Percentiles rank a stretch among this genome's conserved stretches.
Evolutionary conservation across 2,329 filamentous ascomycete genomes (phyloP).

Genomic region (Alternaria tenuissima): DNA sequence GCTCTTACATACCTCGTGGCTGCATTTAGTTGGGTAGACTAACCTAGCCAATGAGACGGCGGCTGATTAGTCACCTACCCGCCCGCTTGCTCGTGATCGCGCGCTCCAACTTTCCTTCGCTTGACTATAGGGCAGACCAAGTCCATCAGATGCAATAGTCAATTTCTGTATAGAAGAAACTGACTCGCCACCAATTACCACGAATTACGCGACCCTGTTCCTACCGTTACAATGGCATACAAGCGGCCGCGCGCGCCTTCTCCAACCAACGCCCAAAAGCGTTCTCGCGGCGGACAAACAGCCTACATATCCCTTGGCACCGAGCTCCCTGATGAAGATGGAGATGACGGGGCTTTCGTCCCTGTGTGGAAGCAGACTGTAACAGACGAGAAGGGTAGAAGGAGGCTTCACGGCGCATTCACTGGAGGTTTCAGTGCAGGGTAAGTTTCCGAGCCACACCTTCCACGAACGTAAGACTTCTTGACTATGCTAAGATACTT

Average conservation of each 20-base stretch:
- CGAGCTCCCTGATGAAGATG: slow-evolving; percentile 76
- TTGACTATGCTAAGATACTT: slow-evolving; percentile 74
- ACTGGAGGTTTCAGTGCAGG: slow-evolving; percentile 97
- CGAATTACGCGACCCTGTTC: not conserved
- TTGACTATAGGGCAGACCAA: not conserved
- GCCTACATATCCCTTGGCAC: slow-evolving; percentile 69
- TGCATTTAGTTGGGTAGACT: not conserved
- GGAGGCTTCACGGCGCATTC: slow-evolving; percentile 93
- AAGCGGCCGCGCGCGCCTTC: slow-evolving; percentile 44
- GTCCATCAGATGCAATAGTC: not conserved
- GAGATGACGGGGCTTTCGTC: slow-evolving; percentile 91
- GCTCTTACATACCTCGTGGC: not conserved
- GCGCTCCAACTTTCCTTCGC: slow-evolving; percentile 7
- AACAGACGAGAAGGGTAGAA: slow-evolving; percentile 87
- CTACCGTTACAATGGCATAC: slow-evolving; percentile 39
- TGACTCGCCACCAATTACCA: not conserved
- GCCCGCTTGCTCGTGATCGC: slow-evolving; percentile 8
- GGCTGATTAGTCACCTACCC: slow-evolving; percentile 11
- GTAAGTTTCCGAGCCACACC: slow-evolving; percentile 60
- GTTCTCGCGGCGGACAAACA: slow-evolving; percentile 65
- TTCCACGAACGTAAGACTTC: slow-evolving; percentile 36
- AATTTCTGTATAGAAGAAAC: not conserved
- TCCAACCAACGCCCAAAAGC: slow-evolving; percentile 68
- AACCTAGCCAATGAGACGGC: slow-evolving; percentile 1
- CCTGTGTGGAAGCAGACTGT: slow-evolving; percentile 99